Conservation (phyloP, 139 green algal species). For the Picochlorum sp. region DNA sequence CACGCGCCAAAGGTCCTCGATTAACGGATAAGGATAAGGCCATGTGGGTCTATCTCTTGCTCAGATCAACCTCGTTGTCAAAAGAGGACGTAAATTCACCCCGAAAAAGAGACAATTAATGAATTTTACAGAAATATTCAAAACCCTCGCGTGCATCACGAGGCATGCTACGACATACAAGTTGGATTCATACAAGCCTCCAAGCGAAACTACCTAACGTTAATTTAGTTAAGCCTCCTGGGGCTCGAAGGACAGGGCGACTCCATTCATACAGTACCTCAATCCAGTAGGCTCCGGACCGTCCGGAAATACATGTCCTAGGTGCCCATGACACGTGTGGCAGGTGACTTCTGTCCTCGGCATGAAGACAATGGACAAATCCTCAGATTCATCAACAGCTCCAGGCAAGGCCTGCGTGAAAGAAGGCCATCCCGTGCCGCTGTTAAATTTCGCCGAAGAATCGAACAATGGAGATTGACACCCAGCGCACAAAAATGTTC, state of each 20-base stretch:
- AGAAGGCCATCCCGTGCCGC: slow-evolving; percentile 47
- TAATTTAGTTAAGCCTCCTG: neutral
- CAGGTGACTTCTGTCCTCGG: slow-evolving; percentile 35
- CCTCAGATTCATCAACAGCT: slow-evolving; percentile 34
- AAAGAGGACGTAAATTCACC: too few species aligned
- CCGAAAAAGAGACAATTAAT: too few species aligned
- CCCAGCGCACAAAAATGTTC: slow-evolving; percentile 47
- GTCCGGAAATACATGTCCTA: slow-evolving; percentile 73
- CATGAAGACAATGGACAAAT: slow-evolving; percentile 51
- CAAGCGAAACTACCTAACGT: too few species aligned
- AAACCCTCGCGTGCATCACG: too few species aligned
- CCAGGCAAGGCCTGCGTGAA: slow-evolving; percentile 33
- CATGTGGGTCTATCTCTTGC: too few species aligned
- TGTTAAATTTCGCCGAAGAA: slow-evolving; percentile 56
- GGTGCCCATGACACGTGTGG: slow-evolving; percentile 8
- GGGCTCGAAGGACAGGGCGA: slow-evolving; percentile 57
- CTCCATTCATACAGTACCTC: slow-evolving; percentile 88
- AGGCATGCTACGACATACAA: too few species aligned
- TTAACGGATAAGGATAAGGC: too few species aligned
- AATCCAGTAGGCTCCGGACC: slow-evolving; percentile 69
- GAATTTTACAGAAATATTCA: too few species aligned
- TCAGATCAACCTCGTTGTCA: too few species aligned
- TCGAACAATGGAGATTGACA: slow-evolving; percentile 44
- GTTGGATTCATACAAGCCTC: too few species aligned
- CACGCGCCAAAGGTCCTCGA: too few species aligned